Percentiles rank a stretch among this genome's conserved stretches.
Conservation (phyloP, 768 basidiomycete species). For the Auricularia heimuer region DNA sequence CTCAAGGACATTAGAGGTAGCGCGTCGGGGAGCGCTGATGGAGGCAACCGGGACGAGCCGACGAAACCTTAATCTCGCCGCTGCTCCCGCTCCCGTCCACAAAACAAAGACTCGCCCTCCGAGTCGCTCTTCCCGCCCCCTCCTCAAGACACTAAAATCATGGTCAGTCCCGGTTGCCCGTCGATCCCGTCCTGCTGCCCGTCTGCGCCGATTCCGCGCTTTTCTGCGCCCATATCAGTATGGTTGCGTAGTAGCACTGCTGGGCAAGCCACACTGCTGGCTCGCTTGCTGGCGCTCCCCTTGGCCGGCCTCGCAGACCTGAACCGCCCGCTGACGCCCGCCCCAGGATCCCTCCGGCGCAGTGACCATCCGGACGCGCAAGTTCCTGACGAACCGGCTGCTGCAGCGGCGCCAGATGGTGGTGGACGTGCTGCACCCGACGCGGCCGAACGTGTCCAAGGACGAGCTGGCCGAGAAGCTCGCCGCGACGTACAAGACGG, state of each 20-base stretch:
- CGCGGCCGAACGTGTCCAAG: conserved; percentile 87
- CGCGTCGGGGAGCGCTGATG: neutral
- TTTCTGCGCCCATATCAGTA: neutral
- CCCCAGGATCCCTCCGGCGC: conserved; percentile 19
- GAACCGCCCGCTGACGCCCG: neutral
- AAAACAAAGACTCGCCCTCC: too few relatives aligned
- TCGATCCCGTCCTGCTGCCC: neutral
- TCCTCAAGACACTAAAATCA: too few relatives aligned
- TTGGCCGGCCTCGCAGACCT: neutral
- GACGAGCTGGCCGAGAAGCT: conserved; percentile 88
- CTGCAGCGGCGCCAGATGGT: conserved; percentile 93
- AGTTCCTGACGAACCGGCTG: conserved; percentile 99
- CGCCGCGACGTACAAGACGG: conserved; percentile 84
- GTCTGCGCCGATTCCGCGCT: neutral
- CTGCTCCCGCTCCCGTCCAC: too few relatives aligned
- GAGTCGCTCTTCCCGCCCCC: too few relatives aligned
- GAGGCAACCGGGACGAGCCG: neutral
- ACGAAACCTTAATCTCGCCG: too few relatives aligned
- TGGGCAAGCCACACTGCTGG: too few relatives aligned
- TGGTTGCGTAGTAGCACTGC: too few relatives aligned
- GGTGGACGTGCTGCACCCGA: conserved; percentile 92
- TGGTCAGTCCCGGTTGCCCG: too few relatives aligned
- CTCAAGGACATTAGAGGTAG: too few relatives aligned
- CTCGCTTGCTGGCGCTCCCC: neutral
- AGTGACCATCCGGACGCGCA: conserved; percentile 93